Conservation (phyloP, 208 protist genomes). For the Endotrypanum monterogeii region DNA sequence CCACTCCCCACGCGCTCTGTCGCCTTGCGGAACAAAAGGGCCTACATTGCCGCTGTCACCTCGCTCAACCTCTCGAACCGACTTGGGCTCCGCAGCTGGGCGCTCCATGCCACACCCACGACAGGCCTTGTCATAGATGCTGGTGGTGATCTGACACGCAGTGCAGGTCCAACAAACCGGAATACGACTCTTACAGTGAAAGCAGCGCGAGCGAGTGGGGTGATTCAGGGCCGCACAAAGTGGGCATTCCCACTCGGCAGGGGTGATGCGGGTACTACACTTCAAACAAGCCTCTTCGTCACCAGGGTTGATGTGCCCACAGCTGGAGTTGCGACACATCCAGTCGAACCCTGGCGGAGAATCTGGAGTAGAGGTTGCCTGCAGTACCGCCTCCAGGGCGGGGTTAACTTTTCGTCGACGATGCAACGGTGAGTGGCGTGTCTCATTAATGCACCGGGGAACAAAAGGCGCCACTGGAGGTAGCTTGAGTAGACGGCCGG, state of each 20-base stretch:
- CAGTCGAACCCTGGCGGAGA: constrained; percentile 86
- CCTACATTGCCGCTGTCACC: neutral
- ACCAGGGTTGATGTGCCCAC: constrained; percentile 72
- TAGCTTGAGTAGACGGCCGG: constrained; percentile 6
- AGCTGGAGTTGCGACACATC: constrained; percentile 75
- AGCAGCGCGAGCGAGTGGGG: constrained; percentile 70
- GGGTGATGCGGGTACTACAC: constrained; percentile 62
- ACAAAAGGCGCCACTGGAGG: constrained; percentile 20
- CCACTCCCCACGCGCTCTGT: constrained; percentile 55
- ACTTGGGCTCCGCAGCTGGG: constrained; percentile 51
- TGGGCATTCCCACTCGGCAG: constrained; percentile 81
- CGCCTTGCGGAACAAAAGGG: constrained; percentile 5
- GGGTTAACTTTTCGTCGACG: neutral
- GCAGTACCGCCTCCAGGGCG: neutral
- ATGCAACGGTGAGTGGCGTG: constrained; percentile 25
- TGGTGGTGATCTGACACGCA: constrained; percentile 52
- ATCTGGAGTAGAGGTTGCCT: constrained; percentile 20
- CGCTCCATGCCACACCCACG: constrained; percentile 51
- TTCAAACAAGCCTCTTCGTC: constrained; percentile 73
- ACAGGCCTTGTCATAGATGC: constrained; percentile 82
- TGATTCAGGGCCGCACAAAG: constrained; percentile 85
- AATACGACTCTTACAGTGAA: constrained; percentile 69
- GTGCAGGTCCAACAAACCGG: constrained; percentile 75
- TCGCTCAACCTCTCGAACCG: constrained; percentile 32
- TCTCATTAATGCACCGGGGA: neutral